Conservation (phyloP, 2,329 filamentous ascomycete species). For the Monilinia vaccinii-corymbosi region DNA sequence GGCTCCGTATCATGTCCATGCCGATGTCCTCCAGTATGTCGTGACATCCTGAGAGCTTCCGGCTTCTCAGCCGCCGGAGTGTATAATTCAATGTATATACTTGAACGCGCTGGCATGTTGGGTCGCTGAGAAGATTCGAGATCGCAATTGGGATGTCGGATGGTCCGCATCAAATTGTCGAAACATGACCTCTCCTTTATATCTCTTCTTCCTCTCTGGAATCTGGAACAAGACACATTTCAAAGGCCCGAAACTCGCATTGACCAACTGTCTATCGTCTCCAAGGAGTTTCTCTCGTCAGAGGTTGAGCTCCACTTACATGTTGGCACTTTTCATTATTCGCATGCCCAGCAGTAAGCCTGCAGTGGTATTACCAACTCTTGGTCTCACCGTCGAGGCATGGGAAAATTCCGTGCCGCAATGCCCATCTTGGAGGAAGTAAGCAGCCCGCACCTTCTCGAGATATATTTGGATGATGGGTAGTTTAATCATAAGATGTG, state of each 20-base stretch:
- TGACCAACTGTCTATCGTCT: background rate
- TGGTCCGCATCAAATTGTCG: background rate
- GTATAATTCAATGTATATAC: constrained; percentile 6
- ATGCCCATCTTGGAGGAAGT: background rate
- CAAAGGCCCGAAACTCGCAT: background rate
- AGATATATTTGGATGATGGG: background rate
- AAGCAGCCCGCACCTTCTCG: background rate
- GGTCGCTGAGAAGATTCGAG: background rate
- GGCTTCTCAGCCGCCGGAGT: constrained; percentile 5
- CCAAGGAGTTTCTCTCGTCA: constrained; percentile 1
- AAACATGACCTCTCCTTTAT: background rate
- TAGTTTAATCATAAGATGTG: background rate
- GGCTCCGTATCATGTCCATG: background rate
- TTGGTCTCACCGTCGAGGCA: background rate
- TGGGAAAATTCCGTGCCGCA: background rate
- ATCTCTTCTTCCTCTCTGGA: background rate
- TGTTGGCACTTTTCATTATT: background rate
- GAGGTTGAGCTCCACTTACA: background rate
- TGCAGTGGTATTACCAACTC: constrained; percentile 2
- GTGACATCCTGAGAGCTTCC: constrained; percentile 5
- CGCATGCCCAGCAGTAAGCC: constrained; percentile 2
- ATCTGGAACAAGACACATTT: background rate
- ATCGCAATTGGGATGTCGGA: background rate
- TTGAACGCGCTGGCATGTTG: constrained; percentile 7
- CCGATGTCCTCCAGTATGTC: constrained; percentile 3